Conservation (phyloP, 257 asterid genomes). For the Cynanchum wilfordii region DNA sequence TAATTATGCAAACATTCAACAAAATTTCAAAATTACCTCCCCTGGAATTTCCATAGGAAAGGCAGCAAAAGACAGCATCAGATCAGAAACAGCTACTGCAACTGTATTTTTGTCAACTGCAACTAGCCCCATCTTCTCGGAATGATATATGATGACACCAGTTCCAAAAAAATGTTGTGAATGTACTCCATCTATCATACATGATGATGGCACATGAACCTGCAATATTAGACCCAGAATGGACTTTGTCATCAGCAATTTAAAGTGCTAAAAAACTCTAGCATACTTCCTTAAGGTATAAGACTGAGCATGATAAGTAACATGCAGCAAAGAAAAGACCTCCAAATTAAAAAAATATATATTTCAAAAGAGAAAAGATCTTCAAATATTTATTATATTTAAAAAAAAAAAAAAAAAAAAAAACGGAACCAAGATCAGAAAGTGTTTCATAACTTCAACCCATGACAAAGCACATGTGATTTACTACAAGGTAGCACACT, state of each 20-base stretch:
- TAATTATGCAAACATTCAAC: neutral
- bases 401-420: neutral
- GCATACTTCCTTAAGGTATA: neutral
- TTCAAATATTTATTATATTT: neutral
- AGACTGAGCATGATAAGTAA: neutral
- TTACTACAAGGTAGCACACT: neutral
- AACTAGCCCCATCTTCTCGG: constrained; percentile 84
- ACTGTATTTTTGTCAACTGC: constrained; percentile 98
- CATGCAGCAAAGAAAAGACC: neutral
- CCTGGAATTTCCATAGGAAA: constrained; percentile 98
- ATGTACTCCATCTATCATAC: constrained; percentile 99
- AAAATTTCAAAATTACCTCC: constrained; percentile 53
- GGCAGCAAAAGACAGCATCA: constrained; percentile 98
- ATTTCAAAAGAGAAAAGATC: neutral
- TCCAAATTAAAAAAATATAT: neutral
- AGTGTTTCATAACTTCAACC: neutral
- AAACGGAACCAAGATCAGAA: neutral
- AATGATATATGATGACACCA: constrained; percentile 84
- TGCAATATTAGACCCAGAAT: constrained; percentile 30
- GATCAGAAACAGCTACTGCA: constrained; percentile 91
- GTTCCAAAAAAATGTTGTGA: constrained; percentile 97
- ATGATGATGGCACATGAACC: constrained; percentile 98
- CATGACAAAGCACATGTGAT: neutral
- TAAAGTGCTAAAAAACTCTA: neutral
- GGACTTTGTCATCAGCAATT: neutral